phyloP scores from a whole-genome alignment of 2,329 filamentous ascomycete genomes.

The Cladosporium sp. region DNA sequence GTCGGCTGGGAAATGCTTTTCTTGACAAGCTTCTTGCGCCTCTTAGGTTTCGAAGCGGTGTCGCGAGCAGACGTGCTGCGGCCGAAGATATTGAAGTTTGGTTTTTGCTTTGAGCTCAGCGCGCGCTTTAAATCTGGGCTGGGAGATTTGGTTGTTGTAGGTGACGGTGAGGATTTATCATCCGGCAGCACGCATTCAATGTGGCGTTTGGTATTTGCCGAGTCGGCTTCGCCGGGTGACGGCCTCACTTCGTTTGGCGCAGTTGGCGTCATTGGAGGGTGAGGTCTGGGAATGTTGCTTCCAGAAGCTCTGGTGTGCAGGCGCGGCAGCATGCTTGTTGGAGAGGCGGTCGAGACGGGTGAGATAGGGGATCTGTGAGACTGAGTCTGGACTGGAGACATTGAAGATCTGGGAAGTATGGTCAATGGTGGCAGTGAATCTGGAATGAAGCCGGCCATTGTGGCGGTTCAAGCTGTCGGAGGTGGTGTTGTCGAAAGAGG shows the following conservation, averaged over 20 bases:
- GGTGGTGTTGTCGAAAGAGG: background rate
- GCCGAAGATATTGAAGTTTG: background rate
- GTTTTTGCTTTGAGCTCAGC: background rate
- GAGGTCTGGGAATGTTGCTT: background rate
- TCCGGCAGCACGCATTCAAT: background rate
- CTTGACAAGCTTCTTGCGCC: constrained; percentile 6
- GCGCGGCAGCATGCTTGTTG: background rate
- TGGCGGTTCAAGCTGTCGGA: background rate
- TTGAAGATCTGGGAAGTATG: background rate
- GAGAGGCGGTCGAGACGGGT: background rate
- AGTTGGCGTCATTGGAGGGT: background rate
- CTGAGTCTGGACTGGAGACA: background rate
- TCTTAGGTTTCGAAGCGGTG: constrained; percentile 2
- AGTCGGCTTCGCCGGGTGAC: background rate
- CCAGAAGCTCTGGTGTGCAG: background rate
- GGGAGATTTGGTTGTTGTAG: background rate
- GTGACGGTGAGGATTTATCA: background rate
- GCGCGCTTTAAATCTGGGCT: background rate
- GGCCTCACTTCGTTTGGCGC: background rate
- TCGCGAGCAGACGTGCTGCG: background rate
- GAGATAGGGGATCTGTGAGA: background rate
- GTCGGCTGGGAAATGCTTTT: background rate
- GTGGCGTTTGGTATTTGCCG: background rate
- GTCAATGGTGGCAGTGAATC: background rate
- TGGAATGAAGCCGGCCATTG: constrained; percentile 14